Base-by-base conservation (phyloP, 768 basidiomycete species). In the Nidularia sp. region DNA sequence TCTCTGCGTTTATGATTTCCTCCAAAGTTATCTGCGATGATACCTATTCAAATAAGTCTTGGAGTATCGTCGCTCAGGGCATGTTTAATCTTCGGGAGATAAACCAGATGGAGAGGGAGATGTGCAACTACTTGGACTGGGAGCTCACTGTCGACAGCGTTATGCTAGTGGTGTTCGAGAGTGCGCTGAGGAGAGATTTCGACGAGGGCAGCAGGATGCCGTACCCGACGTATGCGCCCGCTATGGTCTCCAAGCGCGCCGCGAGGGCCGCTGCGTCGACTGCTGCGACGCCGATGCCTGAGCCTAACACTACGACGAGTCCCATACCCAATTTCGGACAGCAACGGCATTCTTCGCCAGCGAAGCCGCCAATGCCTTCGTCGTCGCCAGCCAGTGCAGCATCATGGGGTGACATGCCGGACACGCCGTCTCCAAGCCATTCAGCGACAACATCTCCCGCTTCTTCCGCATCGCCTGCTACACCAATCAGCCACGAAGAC, bases 41-140 rank as follows among this genome's bases (percentile, higher is more conserved):
- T 60, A 94, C 91, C 0, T 95, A 94, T 66, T 91, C 88, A 12
- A 94, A 94, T 79, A 92, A 93, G 64, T 90, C 88, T 0, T 95
- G 93, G 93, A 81, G 83, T 4, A 88, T 94, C 44, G 93, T 95
- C 39, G 92, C 89, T 0, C 90, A 94, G 66, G 85, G 83, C 31
- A 86, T 93, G 82, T 95, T 94, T 60, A 78, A 75, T 2, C 71
- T 95, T 5, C 79, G 88, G 45, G 93, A 95, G 77, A 87, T 97
- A 62, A 97, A 97, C 68, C 93, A 95, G 76, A 94, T 95, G 93
- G 93, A 95, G 73, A 74, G 92, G 22, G 93, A 95, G 70, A 93
- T 97, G 86, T 93, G 79, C 61, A 76, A 82, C 12, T 98, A 98
- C 62, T 74, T 99, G 43, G 94, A 96, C 65, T 98, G 93, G 94